Evolutionary conservation across 805 yeast species (phyloP), one percentile per base, ranked within the genome.

Genomic region (Hanseniaspora nectarophila): DNA sequence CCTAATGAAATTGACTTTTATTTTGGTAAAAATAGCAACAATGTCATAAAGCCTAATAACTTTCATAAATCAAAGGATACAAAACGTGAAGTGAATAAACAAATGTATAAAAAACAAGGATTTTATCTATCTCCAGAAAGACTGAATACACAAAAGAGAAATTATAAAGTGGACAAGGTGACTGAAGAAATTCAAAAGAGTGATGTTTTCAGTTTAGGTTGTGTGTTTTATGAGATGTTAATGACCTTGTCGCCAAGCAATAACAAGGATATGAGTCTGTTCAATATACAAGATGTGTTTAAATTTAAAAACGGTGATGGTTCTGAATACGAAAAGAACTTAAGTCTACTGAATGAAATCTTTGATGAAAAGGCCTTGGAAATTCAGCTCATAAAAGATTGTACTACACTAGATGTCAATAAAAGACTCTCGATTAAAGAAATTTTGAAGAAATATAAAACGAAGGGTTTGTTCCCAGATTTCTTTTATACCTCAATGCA

Each of bases 91-190:
- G 18, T n/a, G 9, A 43, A 31, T 21, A 46, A 39, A 46, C 26
- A 37, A 10, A 40, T 24, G 23, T n/a, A 40, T 26, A 40, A 26
- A 79, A 62, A 72, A 97, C 57, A 73, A 95, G 59, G 76, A 79
- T 2, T 92, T 65, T 90, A 90, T 64, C 65, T 92, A 40, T 97
- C 98, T 0, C 98, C 98, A 0, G 98, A 92, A 63, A 70, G 98
- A 57, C 90, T 92, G 60, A 65, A 60, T 33, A 56, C 57, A 20
- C 49, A 52, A 8, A 34, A 45, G 4, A 21, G 44, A 5, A 54
- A 56, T 29, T 34, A 54, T 49, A 52, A 45, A 18, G 48, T 51
- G 4, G 71, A 64, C 2, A 59, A 57, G 28, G 74, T 28, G 2
- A 28, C 31, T 20, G 32, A 33, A 13, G 35, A 28, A 18, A 24